Base-by-base conservation (phyloP, 2,329 filamentous ascomycete species). In the Nigrospora sphaerica region DNA sequence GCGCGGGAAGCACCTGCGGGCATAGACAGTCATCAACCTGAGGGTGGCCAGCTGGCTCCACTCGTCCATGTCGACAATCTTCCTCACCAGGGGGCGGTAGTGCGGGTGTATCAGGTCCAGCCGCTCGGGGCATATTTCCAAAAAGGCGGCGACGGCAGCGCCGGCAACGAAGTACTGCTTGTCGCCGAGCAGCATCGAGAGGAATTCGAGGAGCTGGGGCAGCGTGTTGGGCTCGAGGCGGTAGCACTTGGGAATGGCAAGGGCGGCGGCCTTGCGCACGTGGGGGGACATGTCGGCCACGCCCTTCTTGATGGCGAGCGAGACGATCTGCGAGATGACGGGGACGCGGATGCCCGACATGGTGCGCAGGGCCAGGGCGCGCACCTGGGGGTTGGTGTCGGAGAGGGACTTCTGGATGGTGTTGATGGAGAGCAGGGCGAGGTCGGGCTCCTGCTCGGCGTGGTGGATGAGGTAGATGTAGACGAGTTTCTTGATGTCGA, bases 281-380 rank as follows among this genome's bases (percentile, higher is more conserved):
- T 89, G 83, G 0, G 93, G 88, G 57, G 89, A 95, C 88, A 98
- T 95, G 63, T 98, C 93, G 33, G 83, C 89, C 18, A 83, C 81
- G 5, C 93, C 93, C 59, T 93, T 89, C 66, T 96, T 96, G 70
- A 98, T 96, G 4, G 90, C 93, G 49, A 98, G 71, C 14, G 88
- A 92, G 14, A 98, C 92, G 53, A 98, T 97, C 69, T 97, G 93
- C 58, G 88, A 95, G 66, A 98, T 98, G 44, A 96, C 91, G 0
- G 93, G 92, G 1, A 98, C 92, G n/a, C 87, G 80, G 52, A 98
- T 97, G 12, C 89, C 90, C 1, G 91, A 95, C 92, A 98, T 98
- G 54, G 93, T 95, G 52, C 91, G 88, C 51, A 98, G 75, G 0
- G 93, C 93, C 59, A 98, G 84, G 18, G 92, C 89, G 54, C 93